Evolutionary conservation across 331 rosid genomes (phyloP).

Genomic region (Telfairia occidentalis): DNA sequence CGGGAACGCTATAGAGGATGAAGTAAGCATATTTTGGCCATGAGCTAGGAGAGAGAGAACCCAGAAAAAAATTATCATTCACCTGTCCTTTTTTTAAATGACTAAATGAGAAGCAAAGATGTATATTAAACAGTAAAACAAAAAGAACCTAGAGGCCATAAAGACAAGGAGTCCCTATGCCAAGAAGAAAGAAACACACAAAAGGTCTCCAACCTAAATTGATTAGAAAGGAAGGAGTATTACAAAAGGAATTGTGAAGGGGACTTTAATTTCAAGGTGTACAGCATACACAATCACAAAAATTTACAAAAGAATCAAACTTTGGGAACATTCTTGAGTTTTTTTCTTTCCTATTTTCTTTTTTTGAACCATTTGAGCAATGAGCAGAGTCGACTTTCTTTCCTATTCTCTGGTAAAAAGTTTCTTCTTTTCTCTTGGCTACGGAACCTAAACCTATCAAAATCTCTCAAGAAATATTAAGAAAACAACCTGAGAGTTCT

Average conservation of each 20-base stretch:
- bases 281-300: not conserved
- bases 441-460: not conserved
- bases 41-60: not conserved
- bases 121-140: not conserved
- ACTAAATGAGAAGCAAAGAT: not conserved
- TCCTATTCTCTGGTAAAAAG: not conserved
- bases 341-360: not conserved
- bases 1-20: not conserved
- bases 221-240: not conserved
- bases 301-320: not conserved
- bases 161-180: not conserved
- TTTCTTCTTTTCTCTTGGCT: not conserved
- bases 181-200: not conserved
- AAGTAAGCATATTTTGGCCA: not conserved
- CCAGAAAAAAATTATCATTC: not conserved
- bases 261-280: not conserved
- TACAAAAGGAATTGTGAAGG: not conserved
- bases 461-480: not conserved
- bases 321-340: not conserved
- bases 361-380: no score
- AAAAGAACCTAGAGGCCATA: not conserved
- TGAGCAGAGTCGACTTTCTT: no score
- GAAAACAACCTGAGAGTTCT: no score
- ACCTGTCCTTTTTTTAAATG: not conserved
- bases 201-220: not conserved